Percentiles rank a stretch among this genome's conserved stretches.
Evolutionary conservation across 257 asterid genomes (phyloP).

Genomic region (Solanum chmielewskii): DNA sequence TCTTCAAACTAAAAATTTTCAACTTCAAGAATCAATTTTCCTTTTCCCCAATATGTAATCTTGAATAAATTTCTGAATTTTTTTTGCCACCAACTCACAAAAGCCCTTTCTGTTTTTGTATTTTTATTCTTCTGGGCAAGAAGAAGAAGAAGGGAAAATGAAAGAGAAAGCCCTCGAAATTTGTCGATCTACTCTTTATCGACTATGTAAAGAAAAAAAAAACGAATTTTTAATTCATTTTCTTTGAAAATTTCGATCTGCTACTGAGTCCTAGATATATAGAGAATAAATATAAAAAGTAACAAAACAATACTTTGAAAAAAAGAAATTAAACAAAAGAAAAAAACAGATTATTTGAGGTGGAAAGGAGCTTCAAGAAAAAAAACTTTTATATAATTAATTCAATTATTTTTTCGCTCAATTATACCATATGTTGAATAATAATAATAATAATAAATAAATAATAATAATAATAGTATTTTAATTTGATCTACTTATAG

Average conservation of each 20-base stretch:
- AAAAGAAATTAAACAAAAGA: background rate
- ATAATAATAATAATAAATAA: no score
- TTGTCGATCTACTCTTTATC: conserved; percentile 17
- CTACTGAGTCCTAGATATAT: background rate
- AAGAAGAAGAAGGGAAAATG: background rate
- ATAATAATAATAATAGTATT: no score
- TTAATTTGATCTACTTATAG: background rate
- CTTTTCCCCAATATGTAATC: background rate
- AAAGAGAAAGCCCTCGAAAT: background rate
- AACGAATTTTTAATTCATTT: background rate
- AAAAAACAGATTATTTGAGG: background rate
- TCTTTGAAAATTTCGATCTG: background rate
- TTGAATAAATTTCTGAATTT: background rate
- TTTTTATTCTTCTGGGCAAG: background rate
- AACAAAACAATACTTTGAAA: background rate
- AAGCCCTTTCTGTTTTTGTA: background rate
- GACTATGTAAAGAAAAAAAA: background rate
- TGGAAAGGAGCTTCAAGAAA: background rate
- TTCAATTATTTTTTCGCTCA: background rate
- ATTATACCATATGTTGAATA: background rate
- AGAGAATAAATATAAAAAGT: background rate
- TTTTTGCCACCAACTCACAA: background rate
- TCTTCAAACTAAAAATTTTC: background rate
- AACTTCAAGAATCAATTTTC: background rate
- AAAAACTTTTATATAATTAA: background rate